Evolutionary conservation across 257 asterid genomes (phyloP), one percentile per base, ranked within the genome.

Genomic region (Petunia axillaris): DNA sequence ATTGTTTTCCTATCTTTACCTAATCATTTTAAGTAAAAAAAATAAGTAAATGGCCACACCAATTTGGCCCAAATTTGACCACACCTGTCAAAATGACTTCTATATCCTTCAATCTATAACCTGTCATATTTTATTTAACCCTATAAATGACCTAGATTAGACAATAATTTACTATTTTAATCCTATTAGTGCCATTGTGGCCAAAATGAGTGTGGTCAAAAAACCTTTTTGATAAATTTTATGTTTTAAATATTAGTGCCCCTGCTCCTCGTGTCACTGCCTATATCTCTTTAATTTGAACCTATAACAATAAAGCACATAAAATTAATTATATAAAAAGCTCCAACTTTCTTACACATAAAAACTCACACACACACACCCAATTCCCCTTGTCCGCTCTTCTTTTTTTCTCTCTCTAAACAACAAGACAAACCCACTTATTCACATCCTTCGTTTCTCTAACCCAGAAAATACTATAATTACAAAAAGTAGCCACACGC

Each of bases 291-390:
- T 71, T 71, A 71, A 71, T 71, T 71, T 71, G 62, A 71, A 71
- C 77, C 77, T 71, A 71, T 71, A 71, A 71, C 60, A 71, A 71
- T 71, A 71, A 71, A 71, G 62, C 25, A 25, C 25, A 25, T 25
- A 71, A 71, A 71, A 71, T 25, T 25, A 25, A 25, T 25, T 25
- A 35, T 59, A 71, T 71, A 67, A 71, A 71, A 71, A 50, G 62
- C 44, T 71, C 77, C 50, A 59, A 35, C 35, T 71, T 71, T 71
- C 62, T 71, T 46, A 10, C 59, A 55, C 60, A 71, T 71, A 11
- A 71, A 71, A 35, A 60, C 60, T 57, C 35, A 2, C 53, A 5
- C 62, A 71, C 44, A 46, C 8, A 16, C 44, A 46, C 10, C 76
- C 15, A 70, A 25, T 70, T 25, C 25, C 53, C 35, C 48, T 14